Evolutionary conservation across 352 stramenopile genomes (phyloP), one percentile per base, ranked within the genome.

Genomic region (Globisporangium cystogenes): DNA sequence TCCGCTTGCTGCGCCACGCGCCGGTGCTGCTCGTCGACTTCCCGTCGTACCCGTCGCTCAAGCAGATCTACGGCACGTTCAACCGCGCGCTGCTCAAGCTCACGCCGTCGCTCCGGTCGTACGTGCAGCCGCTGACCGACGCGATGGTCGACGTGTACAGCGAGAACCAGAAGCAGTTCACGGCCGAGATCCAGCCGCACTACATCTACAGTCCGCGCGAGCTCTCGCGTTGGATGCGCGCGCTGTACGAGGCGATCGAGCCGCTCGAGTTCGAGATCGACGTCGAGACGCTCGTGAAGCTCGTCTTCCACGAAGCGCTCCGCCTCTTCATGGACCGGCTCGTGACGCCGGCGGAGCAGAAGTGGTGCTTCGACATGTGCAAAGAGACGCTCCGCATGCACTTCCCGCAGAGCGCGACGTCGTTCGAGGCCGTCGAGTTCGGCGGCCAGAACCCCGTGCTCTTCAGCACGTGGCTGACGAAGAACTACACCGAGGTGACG

Each of bases 151-250:
- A 99, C 55, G 82, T 99, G 8, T 99, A 99, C 70, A 82, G 92
- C 48, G 76, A 85, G 54, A 99, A 99, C 67, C 94, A 99, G 65
- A 90, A 87, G 46, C 84, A 86, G 43, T 99, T 99, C 65, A 96
- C 84, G 1, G 74, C 92, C 3, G 89, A 97, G 56, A 81, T 94
- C 64, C 85, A 97, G 48, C 90, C 95, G 8, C 98, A 99, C 64
- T 99, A 99, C 70, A 98, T 99, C 47, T 99, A 99, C 73, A 99
- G 96, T 59, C 97, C 98, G 18, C 87, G 98, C 51, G 98, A 99
- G 71, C 74, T 99, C 6, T 99, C 90, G 42, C 83, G 98, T 65
- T 99, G 98, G 98, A 97, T 99, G 64, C 88, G 98, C 37, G 97
- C 97, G 15, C 74, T 99, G 59, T 99, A 99, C 67, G 97, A 99